A percentile compares a stretch with the other conserved stretches of the same genome.
Conservation (phyloP, 768 basidiomycete genomes). For the Lactarius akahatsu region DNA sequence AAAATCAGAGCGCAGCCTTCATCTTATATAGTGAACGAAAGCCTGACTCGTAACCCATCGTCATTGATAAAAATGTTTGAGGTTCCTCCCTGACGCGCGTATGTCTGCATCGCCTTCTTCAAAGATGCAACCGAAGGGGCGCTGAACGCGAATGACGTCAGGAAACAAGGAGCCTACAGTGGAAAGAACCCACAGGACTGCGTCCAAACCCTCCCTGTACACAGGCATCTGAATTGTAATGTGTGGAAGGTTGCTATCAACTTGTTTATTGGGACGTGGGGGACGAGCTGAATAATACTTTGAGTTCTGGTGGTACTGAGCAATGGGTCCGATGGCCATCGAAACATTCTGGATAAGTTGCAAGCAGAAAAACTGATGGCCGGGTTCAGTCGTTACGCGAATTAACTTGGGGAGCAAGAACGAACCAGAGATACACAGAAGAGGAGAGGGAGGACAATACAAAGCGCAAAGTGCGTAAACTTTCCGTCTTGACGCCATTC, state of each 20-base stretch:
- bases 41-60: conserved; percentile 52
- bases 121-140: conserved; percentile 52
- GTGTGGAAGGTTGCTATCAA: conserved; percentile 48
- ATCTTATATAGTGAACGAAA: neutral
- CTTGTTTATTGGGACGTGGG: conserved; percentile 43
- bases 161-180: neutral
- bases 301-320: conserved; percentile 51
- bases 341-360: conserved; percentile 43
- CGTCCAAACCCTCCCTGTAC: conserved; percentile 55
- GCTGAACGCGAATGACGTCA: conserved; percentile 28
- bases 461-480: conserved; percentile 44
- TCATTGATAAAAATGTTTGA: conserved; percentile 61
- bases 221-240: conserved; percentile 58
- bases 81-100: conserved; percentile 64
- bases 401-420: conserved; percentile 4
- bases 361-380: conserved; percentile 39
- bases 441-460: conserved; percentile 42
- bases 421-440: conserved; percentile 48
- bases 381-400: neutral
- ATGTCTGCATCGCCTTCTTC: conserved; percentile 61
- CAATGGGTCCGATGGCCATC: conserved; percentile 52
- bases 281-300: conserved; percentile 52
- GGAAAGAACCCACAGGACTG: conserved; percentile 44
- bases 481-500: conserved; percentile 52
- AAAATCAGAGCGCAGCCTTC: neutral